Evolutionary conservation across 2,329 filamentous ascomycete species (phyloP).

Genomic region (Gaeumannomyces tritici): DNA sequence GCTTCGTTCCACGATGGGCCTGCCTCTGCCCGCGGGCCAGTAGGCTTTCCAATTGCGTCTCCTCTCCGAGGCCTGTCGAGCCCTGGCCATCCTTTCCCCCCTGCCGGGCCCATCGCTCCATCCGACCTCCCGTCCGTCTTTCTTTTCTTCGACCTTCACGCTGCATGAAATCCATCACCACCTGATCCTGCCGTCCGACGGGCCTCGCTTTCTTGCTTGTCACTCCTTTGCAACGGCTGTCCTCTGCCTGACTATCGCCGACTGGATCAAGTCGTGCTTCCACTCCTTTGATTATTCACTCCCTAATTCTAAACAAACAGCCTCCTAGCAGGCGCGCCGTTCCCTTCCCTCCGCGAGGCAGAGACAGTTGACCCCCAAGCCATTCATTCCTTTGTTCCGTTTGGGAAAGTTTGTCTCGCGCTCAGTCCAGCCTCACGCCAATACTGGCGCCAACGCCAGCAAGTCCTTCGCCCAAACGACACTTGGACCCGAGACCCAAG

Average conservation of each 20-base stretch:
- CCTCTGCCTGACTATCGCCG: not conserved
- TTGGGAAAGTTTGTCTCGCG: slow-evolving; percentile 8
- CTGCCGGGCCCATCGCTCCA: not conserved
- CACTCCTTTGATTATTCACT: slow-evolving; percentile 8
- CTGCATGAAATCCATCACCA: not conserved
- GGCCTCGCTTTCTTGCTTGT: not conserved
- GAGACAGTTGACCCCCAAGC: slow-evolving; percentile 16
- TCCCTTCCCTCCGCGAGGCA: slow-evolving; percentile 29
- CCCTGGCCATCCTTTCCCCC: not conserved
- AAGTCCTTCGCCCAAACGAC: not conserved
- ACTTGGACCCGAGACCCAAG: not conserved
- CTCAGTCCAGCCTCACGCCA: not conserved
- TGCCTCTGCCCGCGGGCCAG: not conserved
- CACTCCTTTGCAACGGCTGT: not conserved
- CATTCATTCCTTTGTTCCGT: slow-evolving; percentile 18
- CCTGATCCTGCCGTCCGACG: not conserved
- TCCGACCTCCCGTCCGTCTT: not conserved
- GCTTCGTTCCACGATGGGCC: not conserved
- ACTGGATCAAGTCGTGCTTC: slow-evolving; percentile 8
- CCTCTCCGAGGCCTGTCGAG: not conserved
- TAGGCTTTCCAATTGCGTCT: not conserved
- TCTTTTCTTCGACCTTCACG: not conserved
- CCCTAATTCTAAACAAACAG: slow-evolving; percentile 14
- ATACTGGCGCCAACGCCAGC: not conserved
- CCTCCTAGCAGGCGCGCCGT: slow-evolving; percentile 49